Percentiles rank a stretch among this genome's conserved stretches.
phyloP scores from a whole-genome alignment of 371 early-diverging fungal species.

The Actinomucor elegans region DNA sequence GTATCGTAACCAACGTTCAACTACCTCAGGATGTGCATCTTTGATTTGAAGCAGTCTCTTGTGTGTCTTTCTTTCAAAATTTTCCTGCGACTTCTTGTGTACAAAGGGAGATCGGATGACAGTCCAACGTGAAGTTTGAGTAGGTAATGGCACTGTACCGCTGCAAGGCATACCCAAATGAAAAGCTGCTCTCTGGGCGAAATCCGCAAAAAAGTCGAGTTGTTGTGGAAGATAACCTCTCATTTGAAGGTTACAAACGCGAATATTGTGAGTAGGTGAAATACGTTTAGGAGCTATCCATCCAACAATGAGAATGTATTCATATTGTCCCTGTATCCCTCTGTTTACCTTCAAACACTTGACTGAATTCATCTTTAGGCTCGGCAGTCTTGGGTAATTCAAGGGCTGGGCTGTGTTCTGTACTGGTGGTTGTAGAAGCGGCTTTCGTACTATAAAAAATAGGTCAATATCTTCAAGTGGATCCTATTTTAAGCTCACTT shows the following conservation, averaged over 20 bases:
- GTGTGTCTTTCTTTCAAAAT: slow-evolving; percentile 91
- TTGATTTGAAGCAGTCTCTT: slow-evolving; percentile 82
- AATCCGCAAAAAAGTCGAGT: slow-evolving; percentile 86
- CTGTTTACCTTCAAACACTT: slow-evolving; percentile 30
- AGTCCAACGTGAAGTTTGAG: slow-evolving; percentile 84
- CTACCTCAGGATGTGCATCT: slow-evolving; percentile 76
- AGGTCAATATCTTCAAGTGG: background rate
- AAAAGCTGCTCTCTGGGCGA: slow-evolving; percentile 81
- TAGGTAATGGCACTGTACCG: slow-evolving; percentile 74
- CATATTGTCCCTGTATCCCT: slow-evolving; percentile 7
- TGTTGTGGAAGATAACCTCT: slow-evolving; percentile 75
- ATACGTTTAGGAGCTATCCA: slow-evolving; percentile 39
- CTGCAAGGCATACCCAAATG: slow-evolving; percentile 77
- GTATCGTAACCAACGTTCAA: slow-evolving; percentile 77
- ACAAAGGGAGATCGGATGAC: slow-evolving; percentile 93
- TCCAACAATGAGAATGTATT: background rate
- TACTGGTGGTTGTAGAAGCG: background rate
- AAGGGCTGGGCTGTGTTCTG: background rate
- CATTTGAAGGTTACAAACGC: slow-evolving; percentile 75
- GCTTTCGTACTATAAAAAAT: background rate
- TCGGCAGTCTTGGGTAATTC: slow-evolving; percentile 24
- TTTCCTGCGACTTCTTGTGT: slow-evolving; percentile 94
- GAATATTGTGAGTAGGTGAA: slow-evolving; percentile 62
- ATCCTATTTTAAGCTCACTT: background rate
- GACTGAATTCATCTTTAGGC: slow-evolving; percentile 12